Evolutionary conservation across 495 filamentous ascomycete genomes (phyloP).

Genomic region (Aspergillus taichungensis): DNA sequence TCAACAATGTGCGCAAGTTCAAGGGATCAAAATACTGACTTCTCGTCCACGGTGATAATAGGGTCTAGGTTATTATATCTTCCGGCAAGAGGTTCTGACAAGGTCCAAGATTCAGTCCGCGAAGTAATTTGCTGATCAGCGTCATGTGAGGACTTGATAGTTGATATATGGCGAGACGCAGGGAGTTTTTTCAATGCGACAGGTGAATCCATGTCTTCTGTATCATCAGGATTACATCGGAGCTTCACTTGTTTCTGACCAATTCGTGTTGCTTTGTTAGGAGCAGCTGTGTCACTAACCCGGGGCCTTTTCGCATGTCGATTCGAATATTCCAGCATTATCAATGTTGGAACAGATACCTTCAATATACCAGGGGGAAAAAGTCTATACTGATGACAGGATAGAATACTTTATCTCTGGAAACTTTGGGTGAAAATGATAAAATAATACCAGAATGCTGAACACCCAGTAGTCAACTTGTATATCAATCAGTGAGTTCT

Average conservation of each 20-base stretch:
- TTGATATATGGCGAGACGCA: too few relatives aligned
- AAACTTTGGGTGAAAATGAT: not conserved
- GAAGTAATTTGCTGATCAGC: not conserved
- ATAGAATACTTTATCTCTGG: too few relatives aligned
- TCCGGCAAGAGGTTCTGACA: slow-evolving; percentile 25
- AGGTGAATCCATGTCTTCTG: not conserved
- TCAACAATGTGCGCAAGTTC: not conserved
- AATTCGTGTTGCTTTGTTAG: slow-evolving; percentile 12
- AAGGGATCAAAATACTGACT: slow-evolving; percentile 42
- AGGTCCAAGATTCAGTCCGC: slow-evolving; percentile 21
- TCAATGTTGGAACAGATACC: too few relatives aligned
- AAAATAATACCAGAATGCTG: not conserved
- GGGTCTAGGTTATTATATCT: slow-evolving; percentile 56
- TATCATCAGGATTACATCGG: slow-evolving; percentile 22
- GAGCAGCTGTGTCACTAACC: slow-evolving; percentile 19
- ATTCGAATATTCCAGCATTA: slow-evolving; percentile 14
- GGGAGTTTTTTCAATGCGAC: too few relatives aligned
- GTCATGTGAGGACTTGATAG: not conserved
- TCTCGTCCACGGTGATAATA: slow-evolving; percentile 69
- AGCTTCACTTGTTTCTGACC: slow-evolving; percentile 24
- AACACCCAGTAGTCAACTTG: not conserved
- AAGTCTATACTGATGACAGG: too few relatives aligned
- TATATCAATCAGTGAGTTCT: not conserved
- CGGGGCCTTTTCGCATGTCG: slow-evolving; percentile 29
- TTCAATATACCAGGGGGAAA: too few relatives aligned